Conservation (phyloP, 2,329 filamentous ascomycete species). For the Botryotinia convoluta region DNA sequence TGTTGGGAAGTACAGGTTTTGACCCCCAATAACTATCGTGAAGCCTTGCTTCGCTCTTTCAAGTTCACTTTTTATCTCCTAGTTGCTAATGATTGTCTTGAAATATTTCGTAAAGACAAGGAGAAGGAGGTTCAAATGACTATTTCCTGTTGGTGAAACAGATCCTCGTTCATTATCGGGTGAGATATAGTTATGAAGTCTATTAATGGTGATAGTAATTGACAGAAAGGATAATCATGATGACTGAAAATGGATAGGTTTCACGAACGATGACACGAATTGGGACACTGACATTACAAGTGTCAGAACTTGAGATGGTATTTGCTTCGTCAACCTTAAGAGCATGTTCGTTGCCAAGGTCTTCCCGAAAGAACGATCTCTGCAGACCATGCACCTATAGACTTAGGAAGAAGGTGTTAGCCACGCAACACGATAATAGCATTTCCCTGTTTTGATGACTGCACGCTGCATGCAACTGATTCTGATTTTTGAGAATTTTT, state of each 20-base stretch:
- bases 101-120: not conserved
- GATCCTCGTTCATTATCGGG: not conserved
- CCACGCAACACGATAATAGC: constrained; percentile 10
- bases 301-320: not conserved
- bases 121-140: not conserved
- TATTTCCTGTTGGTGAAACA: not conserved
- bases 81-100: not conserved
- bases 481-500: constrained; percentile 1
- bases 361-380: not conserved
- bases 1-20: constrained; percentile 4
- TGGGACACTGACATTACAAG: constrained; percentile 1
- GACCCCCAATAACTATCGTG: not conserved
- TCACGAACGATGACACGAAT: not conserved
- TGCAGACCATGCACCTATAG: not conserved
- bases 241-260: constrained; percentile 2
- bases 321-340: not conserved
- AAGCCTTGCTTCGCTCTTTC: constrained; percentile 10
- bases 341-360: constrained; percentile 5
- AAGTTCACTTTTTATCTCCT: not conserved
- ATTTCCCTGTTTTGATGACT: constrained; percentile 8
- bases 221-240: constrained; percentile 1
- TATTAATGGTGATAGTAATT: not conserved
- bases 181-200: not conserved
- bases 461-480: constrained; percentile 12
- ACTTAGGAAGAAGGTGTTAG: not conserved